A percentile compares a stretch with the other conserved stretches of the same genome.
These are phyloP conservation scores for Arabidopsis arenosa DNA, from an alignment of 345 rosid genomes.

Conservation along the genomic window DNA sequence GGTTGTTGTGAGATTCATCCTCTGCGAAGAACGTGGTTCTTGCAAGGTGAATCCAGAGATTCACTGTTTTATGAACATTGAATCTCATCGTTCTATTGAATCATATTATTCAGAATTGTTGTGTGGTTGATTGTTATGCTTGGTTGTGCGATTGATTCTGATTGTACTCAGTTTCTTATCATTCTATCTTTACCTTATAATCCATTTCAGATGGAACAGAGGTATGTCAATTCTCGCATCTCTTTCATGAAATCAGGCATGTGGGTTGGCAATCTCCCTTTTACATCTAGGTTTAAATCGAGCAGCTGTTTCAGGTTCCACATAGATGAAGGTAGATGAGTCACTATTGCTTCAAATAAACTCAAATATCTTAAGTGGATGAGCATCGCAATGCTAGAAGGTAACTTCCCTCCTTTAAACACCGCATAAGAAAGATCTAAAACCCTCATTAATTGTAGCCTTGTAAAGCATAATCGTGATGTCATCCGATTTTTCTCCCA, in stretches of 20 bases:
- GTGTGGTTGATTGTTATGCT: no score
- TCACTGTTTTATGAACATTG: no score
- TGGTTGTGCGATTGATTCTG: no score
- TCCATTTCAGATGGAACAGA: not conserved
- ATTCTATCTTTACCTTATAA: no score
- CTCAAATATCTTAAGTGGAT: constrained; percentile 47
- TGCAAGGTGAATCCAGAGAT: no score
- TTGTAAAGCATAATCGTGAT: not conserved
- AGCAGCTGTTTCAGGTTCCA: constrained; percentile 7
- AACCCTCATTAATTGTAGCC: not conserved
- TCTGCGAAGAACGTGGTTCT: no score
- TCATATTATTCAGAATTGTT: no score
- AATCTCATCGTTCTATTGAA: no score
- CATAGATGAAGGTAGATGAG: constrained; percentile 30
- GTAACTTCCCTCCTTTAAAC: constrained; percentile 16
- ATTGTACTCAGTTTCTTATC: no score
- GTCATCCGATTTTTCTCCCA: not conserved
- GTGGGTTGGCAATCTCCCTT: not conserved
- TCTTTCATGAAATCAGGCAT: constrained; percentile 18
- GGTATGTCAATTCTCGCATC: constrained; percentile 33
- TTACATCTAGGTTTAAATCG: constrained; percentile 10
- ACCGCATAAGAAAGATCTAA: not conserved
- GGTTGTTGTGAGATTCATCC: no score
- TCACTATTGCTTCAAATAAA: not conserved
- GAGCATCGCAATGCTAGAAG: constrained; percentile 40